Evolutionary conservation across 805 yeast genomes (phyloP), one percentile per base, ranked within the genome.

Genomic region (Nakazawaea ernobii): DNA sequence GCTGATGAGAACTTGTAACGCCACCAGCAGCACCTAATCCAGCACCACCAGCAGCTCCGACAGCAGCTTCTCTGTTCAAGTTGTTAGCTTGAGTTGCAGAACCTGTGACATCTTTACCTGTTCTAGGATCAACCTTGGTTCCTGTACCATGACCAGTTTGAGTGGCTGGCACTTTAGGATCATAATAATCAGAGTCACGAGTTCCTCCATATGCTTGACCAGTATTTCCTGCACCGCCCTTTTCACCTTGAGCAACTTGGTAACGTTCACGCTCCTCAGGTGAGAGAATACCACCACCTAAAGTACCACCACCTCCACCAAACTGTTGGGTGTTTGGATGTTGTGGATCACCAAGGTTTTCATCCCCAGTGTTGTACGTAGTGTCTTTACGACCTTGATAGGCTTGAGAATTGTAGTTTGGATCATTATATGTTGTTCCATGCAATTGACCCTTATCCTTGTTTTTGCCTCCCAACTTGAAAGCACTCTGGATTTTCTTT

Each of bases 121-220:
- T 46, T 35, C 49, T 40, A 28, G 49, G 49, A 27, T 46, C 49
- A 10, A n/a, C 15, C 32, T 40, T 47, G 28, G 42, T 40, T 30
- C 33, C 48, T 6, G 29, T 33, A 7, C 50, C 47, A 30, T 53
- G 47, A 26, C 49, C 26, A 3, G 55, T 55, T 11, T 49, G 43
- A 17, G 46, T 35, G 10, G 60, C 59, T 17, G 60, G 56, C 29
- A n/a, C 17, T 6, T 15, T 11, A 26, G 37, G 36, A 30, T 46
- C 39, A 17, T 39, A 32, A n/a, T 39, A 24, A 32, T 35, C 48
- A n/a, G 29, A n/a, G 14, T n/a, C 32, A 42, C 17, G 39, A 15
- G 17, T 26, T 13, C 35, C 36, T 20, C 24, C 24, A 20, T 20
- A 20, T 20, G 24, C 5, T 20, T 20, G 24, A 20, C 24, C 24